Conservation (phyloP, 371 early-diverging fungal species). For the Rhizopus stolonifer region DNA sequence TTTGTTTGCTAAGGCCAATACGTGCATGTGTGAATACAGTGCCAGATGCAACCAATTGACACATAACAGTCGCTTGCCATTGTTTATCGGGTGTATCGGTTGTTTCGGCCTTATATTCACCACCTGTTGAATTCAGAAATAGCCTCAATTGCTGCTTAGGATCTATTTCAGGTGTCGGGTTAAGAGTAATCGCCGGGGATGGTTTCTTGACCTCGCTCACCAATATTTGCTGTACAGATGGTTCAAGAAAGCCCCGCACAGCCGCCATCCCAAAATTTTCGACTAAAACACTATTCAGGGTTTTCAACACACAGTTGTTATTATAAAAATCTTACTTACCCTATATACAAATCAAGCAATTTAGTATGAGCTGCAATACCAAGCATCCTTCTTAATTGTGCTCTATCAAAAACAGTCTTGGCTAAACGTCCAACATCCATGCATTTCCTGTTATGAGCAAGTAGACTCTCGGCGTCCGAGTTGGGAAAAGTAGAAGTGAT, state of each 20-base stretch:
- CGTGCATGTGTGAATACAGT: constrained; percentile 9
- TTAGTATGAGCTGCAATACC: neutral
- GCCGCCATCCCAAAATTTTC: neutral
- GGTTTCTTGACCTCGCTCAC: neutral
- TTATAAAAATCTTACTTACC: neutral
- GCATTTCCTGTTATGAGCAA: neutral
- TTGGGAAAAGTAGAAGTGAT: neutral
- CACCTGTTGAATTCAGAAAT: neutral
- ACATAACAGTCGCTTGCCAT: neutral
- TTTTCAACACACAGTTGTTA: neutral
- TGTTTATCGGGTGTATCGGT: neutral
- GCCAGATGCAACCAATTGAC: neutral
- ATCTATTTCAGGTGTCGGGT: neutral
- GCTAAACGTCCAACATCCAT: neutral
- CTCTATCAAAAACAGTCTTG: neutral
- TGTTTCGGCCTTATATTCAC: neutral
- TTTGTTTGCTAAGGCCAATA: constrained; percentile 5
- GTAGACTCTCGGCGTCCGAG: neutral
- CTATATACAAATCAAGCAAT: neutral
- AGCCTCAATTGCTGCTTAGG: neutral
- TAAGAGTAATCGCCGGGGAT: neutral
- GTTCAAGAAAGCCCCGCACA: neutral
- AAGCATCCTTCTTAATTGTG: neutral
- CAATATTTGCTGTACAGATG: neutral
- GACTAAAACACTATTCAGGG: neutral